Base-by-base conservation (phyloP, 345 rosid genomes). In the Boechera divaricarpa region DNA sequence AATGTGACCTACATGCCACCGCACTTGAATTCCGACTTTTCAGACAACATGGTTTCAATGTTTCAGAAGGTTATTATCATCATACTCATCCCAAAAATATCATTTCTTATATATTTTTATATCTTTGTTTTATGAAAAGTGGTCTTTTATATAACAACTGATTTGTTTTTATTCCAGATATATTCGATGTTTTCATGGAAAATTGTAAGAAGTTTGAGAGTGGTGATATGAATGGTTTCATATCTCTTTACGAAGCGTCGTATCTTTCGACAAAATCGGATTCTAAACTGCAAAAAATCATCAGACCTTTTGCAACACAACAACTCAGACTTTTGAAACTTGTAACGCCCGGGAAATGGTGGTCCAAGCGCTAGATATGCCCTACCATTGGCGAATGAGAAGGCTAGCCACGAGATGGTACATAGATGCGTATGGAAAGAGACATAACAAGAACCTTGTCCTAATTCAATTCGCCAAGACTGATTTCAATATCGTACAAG, bases 161-260 rank as follows among this genome's bases (percentile, higher is more conserved):
- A 44, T 6, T 28, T 21, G 24, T 31, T 10, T 48, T 15, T 31
- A 3, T 52, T 39, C 5, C 81, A 83, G 87, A 80, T 68, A 48
- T 76, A 24, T 80, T 77, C 24, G 24, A 21, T 21, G 24, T 1
- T 21, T 21, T 21, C 24, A 21, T 21, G 74, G 73, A 76, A 48
- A 79, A 53, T 18, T 70, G 74, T 35, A 73, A 36, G 3, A 41
- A 72, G 64, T 65, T 44, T 16, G 67, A 56, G 12, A 35, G 0
- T 1, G 15, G 9, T 7, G 83, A 80, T 8, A 65, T 71, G 5
- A 35, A n/a, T 28, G 87, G 78, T 28, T 5, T 81, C 56, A 39
- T 80, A 16, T 67, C 78, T 26, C 80, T 87, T 7, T 87, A 84
- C 16, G 85, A 85, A 54, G 85, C 83, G 0, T 59, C 87, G 1